Percentiles rank a stretch among this genome's conserved stretches.
Evolutionary conservation across 2,329 filamentous ascomycete species (phyloP).

Genomic region (Beauveria australis): DNA sequence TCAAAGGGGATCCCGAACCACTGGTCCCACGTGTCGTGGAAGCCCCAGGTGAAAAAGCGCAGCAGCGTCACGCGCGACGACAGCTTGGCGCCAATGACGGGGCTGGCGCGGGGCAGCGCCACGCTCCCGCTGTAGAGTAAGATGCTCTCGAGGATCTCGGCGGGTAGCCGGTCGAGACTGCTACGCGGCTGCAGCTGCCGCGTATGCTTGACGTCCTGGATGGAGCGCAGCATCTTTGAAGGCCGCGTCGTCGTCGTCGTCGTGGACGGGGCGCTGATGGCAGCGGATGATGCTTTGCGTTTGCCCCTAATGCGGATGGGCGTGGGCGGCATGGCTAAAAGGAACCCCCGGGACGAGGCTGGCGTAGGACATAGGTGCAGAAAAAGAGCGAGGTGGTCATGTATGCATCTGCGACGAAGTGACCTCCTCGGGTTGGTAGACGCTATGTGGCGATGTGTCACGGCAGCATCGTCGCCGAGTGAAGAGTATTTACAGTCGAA

Average conservation of each 20-base stretch:
- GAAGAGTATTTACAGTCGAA: too few species aligned
- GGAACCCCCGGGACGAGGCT: background rate
- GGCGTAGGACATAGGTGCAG: background rate
- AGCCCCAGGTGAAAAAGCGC: conserved; percentile 28
- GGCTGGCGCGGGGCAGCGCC: conserved; percentile 36
- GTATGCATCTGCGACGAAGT: background rate
- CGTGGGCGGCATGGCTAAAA: conserved; percentile 35
- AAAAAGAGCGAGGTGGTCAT: background rate
- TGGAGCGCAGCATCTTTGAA: conserved; percentile 3
- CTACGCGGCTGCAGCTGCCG: conserved; percentile 19
- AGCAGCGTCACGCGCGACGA: conserved; percentile 32
- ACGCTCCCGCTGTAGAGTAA: conserved; percentile 42
- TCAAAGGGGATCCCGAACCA: conserved; percentile 24
- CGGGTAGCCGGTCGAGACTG: conserved; percentile 32
- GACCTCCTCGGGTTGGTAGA: background rate
- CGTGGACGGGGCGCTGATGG: background rate
- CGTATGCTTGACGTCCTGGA: conserved; percentile 22
- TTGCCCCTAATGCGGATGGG: conserved; percentile 42
- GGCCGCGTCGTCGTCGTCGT: background rate
- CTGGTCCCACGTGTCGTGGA: conserved; percentile 29
- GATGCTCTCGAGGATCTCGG: conserved; percentile 46
- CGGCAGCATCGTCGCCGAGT: background rate
- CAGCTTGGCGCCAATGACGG: conserved; percentile 36
- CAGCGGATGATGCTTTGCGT: conserved; percentile 20
- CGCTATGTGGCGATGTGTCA: background rate